Conservation (phyloP, 2,329 filamentous ascomycete genomes). For the Passalora sequoiae region DNA sequence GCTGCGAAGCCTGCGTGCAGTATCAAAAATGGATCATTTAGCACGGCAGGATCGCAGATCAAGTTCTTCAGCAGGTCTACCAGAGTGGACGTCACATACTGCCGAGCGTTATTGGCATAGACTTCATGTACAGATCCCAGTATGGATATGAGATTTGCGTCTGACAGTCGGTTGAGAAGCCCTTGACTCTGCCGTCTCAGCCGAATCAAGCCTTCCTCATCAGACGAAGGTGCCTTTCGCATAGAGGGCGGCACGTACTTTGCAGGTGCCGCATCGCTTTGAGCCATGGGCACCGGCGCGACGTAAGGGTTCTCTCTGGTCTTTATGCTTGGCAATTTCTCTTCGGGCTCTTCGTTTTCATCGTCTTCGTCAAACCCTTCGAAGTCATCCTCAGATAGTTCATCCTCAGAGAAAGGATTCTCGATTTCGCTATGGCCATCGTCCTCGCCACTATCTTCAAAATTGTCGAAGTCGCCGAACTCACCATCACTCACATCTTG, state of each 20-base stretch:
- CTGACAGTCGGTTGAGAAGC: constrained; percentile 85
- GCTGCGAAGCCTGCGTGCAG: constrained; percentile 85
- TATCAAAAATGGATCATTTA: constrained; percentile 86
- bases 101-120: constrained; percentile 78
- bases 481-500: constrained; percentile 14
- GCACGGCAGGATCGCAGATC: constrained; percentile 68
- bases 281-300: constrained; percentile 61
- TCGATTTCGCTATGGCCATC: constrained; percentile 22
- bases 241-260: constrained; percentile 92
- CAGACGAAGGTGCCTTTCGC: constrained; percentile 57
- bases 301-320: constrained; percentile 82
- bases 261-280: constrained; percentile 36
- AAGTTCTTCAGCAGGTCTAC: constrained; percentile 73
- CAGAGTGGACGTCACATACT: constrained; percentile 76
- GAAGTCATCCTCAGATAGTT: constrained; percentile 29
- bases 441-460: constrained; percentile 40
- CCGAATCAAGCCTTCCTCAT: constrained; percentile 62
- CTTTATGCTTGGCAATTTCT: constrained; percentile 35
- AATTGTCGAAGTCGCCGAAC: constrained; percentile 35
- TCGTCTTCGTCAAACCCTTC: constrained; percentile 32
- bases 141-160: constrained; percentile 82
- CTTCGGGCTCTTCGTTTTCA: constrained; percentile 26
- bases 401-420: constrained; percentile 33
- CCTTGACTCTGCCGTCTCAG: constrained; percentile 79
- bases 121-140: constrained; percentile 74